Base-by-base conservation (phyloP, 352 stramenopile species). In the Phytopythium chamaehyphon region DNA sequence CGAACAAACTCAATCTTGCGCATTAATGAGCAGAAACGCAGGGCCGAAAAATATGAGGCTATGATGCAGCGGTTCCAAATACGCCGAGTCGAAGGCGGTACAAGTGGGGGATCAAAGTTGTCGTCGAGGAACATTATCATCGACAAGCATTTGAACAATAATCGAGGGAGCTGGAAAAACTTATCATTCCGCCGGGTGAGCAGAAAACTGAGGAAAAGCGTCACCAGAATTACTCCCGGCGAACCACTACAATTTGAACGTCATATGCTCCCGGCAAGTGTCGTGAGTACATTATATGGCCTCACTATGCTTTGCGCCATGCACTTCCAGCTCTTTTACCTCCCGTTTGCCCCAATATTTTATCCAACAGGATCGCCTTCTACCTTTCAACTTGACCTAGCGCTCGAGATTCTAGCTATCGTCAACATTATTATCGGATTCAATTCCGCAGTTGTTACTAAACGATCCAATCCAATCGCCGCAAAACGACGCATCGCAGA, bases 61-160 rank as follows among this genome's bases (percentile, higher is more conserved):
- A 45, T 64, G 43, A 21, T 73, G 31, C 43, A 69, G 31, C 24
- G 71, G 48, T 62, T 84, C 64, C 21, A 73, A 38, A 21, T 39
- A 21, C 69, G 55, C 2, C 48, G 44, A 12, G 51, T 58, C 16
- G 55, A 69, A n/a, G 55, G 64, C 46, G 60, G 51, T 46, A 68
- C 61, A 37, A 71, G 62, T 7, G 55, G 59, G n/a, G 61, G 53
- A 51, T 74, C 42, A 1, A 51, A 46, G 22, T 18, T 37, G 12
- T n/a, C 38, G 38, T 40, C 55, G 57, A 44, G 48, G 35, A 23
- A 72, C 8, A 3, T 77, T 23, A 23, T 57, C 33, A 49, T 58
- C 21, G 57, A 64, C 47, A 57, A 9, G 3, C 40, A 10, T 8
- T 46, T 46, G n/a, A 15, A 9, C 7, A 23, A 23, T 22, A 22